Base-by-base conservation (phyloP, 495 filamentous ascomycete species). In the Daldinia caldariorum region DNA sequence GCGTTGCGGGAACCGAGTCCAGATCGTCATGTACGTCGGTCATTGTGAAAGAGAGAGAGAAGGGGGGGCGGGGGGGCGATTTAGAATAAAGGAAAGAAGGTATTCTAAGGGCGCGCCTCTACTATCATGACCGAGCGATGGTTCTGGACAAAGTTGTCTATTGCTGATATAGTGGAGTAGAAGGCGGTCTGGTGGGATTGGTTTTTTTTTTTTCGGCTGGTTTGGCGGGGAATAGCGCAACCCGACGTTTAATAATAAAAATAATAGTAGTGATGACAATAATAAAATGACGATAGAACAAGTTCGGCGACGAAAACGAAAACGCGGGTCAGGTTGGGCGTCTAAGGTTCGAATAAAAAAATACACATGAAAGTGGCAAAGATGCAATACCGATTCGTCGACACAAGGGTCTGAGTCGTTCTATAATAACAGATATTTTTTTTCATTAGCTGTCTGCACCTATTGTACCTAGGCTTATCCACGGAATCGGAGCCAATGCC, bases 1-100 rank as follows among this genome's bases (percentile, higher is more conserved):
- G 79, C 39, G 80, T 79, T 12, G 70, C 76, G 38, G 81, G 80
- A 47, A 76, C 63, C 56, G 75, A 75, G 55, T 73, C 72, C 45
- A 61, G 53, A 38, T 71, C 56, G 32, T 64, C 50, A 54, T 76
- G 61, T 61, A 50, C 51, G 57, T 58, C 76, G 10, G 75, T 60
- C 82, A 84, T 84, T 20, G 61, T 74, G 57, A 26, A 5, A 66
- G 39, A 47, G 53, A 66, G 39, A n/a, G n/a, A n/a, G n/a, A n/a
- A n/a, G n/a, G n/a, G n/a, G n/a, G n/a, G n/a, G n/a, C n/a, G n/a
- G n/a, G n/a, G n/a, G n/a, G 51, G 53, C 3, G 34, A 10, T 34
- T 53, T 37, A 60, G 62, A 20, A 31, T 26, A 39, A 49, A 67
- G 37, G 35, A 14, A 58, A 58, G 22, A 66, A 60, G 53, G 32